Conservation (phyloP, 345 rosid species). For the Dipteronia sinensis region DNA sequence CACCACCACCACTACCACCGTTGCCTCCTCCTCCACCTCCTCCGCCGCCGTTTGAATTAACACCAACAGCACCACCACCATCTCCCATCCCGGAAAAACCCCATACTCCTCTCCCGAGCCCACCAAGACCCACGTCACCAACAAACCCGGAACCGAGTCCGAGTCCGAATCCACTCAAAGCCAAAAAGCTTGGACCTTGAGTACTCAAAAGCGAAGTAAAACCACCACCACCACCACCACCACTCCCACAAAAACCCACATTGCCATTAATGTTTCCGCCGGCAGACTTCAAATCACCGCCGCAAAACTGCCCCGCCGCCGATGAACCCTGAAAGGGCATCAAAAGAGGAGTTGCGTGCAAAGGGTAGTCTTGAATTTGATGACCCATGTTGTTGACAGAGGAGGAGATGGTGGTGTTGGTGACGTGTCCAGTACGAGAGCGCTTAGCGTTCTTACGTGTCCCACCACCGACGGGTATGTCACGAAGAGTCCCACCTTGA, state of each 20-base stretch:
- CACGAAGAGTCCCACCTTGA: conserved; percentile 92
- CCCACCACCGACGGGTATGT: conserved; percentile 94
- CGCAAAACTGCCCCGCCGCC: conserved; percentile 24
- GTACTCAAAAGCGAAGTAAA: conserved; percentile 76
- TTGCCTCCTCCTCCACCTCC: conserved; percentile 21
- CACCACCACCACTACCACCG: conserved; percentile 24
- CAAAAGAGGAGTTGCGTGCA: conserved; percentile 55
- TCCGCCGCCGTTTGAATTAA: background rate
- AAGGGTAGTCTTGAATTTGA: conserved; percentile 26
- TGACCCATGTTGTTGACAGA: background rate
- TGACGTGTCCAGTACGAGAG: conserved; percentile 45
- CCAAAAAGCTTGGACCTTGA: conserved; percentile 64
- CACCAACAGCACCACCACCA: conserved; percentile 30
- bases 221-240: conserved; percentile 41
- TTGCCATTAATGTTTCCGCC: conserved; percentile 18
- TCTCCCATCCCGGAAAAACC: conserved; percentile 55
- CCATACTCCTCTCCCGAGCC: conserved; percentile 87
- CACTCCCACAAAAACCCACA: conserved; percentile 27
- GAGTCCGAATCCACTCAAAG: conserved; percentile 73
- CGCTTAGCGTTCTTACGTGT: conserved; percentile 86
- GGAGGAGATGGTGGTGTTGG: background rate
- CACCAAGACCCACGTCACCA: conserved; percentile 73
- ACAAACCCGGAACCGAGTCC: conserved; percentile 62
- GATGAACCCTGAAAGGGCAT: conserved; percentile 45
- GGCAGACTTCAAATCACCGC: conserved; percentile 28